Percentiles rank a stretch among this genome's conserved stretches.
Evolutionary conservation across 2,329 filamentous ascomycete genomes (phyloP).

Genomic region (Grosmannia huntii): DNA sequence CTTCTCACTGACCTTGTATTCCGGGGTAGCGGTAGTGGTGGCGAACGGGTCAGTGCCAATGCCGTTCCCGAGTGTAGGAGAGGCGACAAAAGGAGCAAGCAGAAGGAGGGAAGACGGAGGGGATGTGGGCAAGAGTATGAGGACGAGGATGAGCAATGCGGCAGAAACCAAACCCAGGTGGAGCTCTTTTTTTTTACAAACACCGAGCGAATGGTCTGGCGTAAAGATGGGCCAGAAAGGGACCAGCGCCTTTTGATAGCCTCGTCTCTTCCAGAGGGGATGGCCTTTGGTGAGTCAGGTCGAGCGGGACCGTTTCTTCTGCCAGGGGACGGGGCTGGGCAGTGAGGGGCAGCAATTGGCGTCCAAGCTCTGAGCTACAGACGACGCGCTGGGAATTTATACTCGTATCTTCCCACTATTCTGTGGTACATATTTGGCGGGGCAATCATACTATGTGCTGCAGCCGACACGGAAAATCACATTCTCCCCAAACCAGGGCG

Average conservation of each 20-base stretch:
- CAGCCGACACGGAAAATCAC: not conserved
- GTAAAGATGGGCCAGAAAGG: not conserved
- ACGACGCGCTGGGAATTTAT: not conserved
- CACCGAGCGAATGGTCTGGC: not conserved
- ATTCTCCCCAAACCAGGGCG: not conserved
- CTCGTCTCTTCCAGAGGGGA: not conserved
- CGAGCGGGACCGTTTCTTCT: not conserved
- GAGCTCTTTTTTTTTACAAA: not conserved
- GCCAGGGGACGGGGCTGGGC: not conserved
- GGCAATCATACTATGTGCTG: not conserved
- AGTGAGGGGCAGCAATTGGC: not conserved
- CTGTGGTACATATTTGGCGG: not conserved
- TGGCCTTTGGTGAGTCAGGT: not conserved
- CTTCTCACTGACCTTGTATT: not conserved
- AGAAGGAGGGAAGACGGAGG: not conserved
- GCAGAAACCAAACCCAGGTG: not conserved
- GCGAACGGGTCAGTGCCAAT: not conserved
- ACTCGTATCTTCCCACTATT: not conserved
- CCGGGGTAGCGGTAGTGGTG: not conserved
- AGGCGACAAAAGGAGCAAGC: not conserved
- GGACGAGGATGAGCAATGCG: not conserved
- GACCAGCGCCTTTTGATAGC: not conserved
- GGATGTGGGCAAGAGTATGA: not conserved
- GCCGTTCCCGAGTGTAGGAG: not conserved
- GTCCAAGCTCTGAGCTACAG: not conserved